These are phyloP conservation scores for Scedosporium minutisporum DNA, from an alignment of 2,329 filamentous ascomycete genomes.

Conservation along the genomic window DNA sequence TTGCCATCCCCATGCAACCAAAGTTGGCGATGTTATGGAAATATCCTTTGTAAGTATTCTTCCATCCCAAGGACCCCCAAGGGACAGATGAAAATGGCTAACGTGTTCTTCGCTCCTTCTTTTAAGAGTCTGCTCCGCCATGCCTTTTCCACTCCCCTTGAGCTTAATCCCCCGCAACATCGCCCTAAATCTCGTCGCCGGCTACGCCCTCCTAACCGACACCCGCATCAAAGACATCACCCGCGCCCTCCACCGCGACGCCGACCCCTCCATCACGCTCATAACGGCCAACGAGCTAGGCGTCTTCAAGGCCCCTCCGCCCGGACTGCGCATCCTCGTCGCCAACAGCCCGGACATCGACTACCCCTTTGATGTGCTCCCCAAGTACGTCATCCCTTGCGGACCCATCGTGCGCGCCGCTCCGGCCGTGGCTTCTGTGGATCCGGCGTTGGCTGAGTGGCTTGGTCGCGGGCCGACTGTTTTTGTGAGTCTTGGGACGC, in stretches of 20 bases:
- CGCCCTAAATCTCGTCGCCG: conserved; percentile 21
- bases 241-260: background rate
- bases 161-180: conserved; percentile 31
- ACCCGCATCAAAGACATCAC: conserved; percentile 10
- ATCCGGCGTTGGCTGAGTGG: conserved; percentile 30
- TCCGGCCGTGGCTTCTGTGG: background rate
- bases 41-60: conserved; percentile 24
- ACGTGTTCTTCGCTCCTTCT: background rate
- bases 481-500: conserved; percentile 38
- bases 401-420: background rate
- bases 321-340: conserved; percentile 16
- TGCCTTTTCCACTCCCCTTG: conserved; percentile 35
- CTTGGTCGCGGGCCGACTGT: conserved; percentile 30
- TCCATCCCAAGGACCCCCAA: background rate
- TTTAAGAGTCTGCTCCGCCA: conserved; percentile 31
- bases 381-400: conserved; percentile 27
- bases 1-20: conserved; percentile 28
- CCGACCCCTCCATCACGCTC: conserved; percentile 4
- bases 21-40: conserved; percentile 22
- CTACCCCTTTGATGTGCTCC: conserved; percentile 27
- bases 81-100: background rate
- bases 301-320: background rate
- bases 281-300: conserved; percentile 7
- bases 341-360: conserved; percentile 23
- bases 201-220: conserved; percentile 12